phyloP scores from a whole-genome alignment of 352 stramenopile species.

The Aphanomyces stellatus region DNA sequence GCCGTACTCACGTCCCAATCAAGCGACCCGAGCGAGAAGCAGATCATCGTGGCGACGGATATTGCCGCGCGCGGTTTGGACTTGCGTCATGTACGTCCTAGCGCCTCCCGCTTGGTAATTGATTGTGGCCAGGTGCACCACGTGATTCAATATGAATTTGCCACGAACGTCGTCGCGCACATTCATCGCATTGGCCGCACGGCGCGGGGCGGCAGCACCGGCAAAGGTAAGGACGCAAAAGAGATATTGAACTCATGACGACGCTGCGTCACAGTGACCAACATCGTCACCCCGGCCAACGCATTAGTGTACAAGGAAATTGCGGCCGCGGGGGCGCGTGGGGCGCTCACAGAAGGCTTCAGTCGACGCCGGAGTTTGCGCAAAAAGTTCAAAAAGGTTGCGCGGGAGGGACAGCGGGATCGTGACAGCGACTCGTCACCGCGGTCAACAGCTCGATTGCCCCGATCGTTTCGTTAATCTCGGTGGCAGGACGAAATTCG shows the following conservation, averaged over 20 bases:
- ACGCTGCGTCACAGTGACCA: slow-evolving; percentile 55
- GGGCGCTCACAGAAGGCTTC: slow-evolving; percentile 53
- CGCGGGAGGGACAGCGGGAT: background rate
- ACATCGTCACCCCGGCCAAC: slow-evolving; percentile 55
- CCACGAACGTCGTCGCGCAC: slow-evolving; percentile 69
- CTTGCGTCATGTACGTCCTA: slow-evolving; percentile 39
- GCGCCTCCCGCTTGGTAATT: background rate
- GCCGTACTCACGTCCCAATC: slow-evolving; percentile 32
- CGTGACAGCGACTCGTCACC: background rate
- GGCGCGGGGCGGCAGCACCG: slow-evolving; percentile 39
- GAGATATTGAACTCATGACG: too few relatives aligned
- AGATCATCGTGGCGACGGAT: slow-evolving; percentile 64
- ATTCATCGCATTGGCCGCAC: slow-evolving; percentile 73
- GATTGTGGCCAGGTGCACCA: slow-evolving; percentile 26
- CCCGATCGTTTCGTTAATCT: too few relatives aligned
- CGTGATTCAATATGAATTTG: slow-evolving; percentile 77
- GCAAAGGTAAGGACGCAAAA: slow-evolving; percentile 41
- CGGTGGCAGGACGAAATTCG: background rate
- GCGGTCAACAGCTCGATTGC: too few relatives aligned
- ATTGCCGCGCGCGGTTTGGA: slow-evolving; percentile 67
- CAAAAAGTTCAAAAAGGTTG: slow-evolving; percentile 67
- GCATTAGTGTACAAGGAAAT: slow-evolving; percentile 57
- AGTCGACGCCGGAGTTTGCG: slow-evolving; percentile 72
- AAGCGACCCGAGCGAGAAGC: slow-evolving; percentile 20
- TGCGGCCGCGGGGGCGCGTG: slow-evolving; percentile 33